A percentile compares a stretch with the other conserved stretches of the same genome.
These are phyloP conservation scores for Arabidopsis thaliana DNA, from an alignment of 345 rosid species.

Conservation along the genomic window DNA sequence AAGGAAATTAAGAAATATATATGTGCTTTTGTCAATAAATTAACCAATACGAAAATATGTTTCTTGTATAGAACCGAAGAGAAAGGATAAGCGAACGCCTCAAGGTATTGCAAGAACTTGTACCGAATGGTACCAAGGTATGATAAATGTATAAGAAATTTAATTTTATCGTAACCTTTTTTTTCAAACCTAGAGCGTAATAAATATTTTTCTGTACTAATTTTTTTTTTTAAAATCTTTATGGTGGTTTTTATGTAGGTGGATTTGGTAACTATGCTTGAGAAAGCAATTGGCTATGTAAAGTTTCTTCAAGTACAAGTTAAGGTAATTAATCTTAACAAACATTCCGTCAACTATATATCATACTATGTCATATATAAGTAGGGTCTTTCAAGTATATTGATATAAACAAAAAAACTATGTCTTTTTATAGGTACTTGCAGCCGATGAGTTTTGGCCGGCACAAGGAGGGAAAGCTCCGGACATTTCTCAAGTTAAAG, in stretches of 20 bases:
- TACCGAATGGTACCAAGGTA: slow-evolving; percentile 88
- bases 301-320: slow-evolving; percentile 99
- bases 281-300: slow-evolving; percentile 89
- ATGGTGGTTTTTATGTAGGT: slow-evolving; percentile 51
- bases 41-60: background rate
- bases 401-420: background rate
- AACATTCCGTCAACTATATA: background rate
- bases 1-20: background rate
- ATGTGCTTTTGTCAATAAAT: background rate
- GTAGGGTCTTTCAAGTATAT: background rate
- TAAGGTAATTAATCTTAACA: slow-evolving; percentile 54
- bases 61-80: slow-evolving; percentile 65
- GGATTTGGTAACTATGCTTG: slow-evolving; percentile 95
- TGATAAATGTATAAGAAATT: too few species aligned
- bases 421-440: slow-evolving; percentile 9
- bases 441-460: slow-evolving; percentile 18
- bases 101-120: slow-evolving; percentile 80
- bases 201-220: background rate
- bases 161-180: too few species aligned
- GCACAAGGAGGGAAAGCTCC: slow-evolving; percentile 71
- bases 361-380: background rate
- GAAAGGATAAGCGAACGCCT: slow-evolving; percentile 92
- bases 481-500: slow-evolving; percentile 89
- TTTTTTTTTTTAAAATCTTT: background rate
- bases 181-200: background rate